Evolutionary conservation across 441 rosid genomes (phyloP).

Genomic region (Mallotus repandus): DNA sequence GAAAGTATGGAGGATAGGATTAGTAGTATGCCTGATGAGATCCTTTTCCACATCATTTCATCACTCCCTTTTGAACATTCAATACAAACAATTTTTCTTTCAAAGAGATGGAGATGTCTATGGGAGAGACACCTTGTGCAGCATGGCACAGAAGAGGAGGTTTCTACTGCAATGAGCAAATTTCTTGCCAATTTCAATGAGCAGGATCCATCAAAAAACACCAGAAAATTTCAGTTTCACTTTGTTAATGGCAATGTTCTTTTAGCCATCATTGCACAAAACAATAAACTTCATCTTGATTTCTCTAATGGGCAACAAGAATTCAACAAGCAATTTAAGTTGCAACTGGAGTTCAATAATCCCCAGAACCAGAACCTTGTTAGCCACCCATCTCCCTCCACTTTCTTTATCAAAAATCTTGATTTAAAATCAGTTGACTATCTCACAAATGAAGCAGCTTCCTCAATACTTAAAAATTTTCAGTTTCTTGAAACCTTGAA

Average conservation of each 20-base stretch:
- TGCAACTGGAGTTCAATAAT: conserved; percentile 38
- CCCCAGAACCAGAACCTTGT: neutral
- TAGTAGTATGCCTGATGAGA: conserved; percentile 52
- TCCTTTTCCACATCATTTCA: conserved; percentile 51
- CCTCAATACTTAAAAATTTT: too few species aligned
- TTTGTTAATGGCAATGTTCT: conserved; percentile 35
- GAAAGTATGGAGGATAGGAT: conserved; percentile 34
- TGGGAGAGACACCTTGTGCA: conserved; percentile 49
- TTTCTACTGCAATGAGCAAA: conserved; percentile 33
- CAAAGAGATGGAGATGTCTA: conserved; percentile 44
- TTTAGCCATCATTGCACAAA: conserved; percentile 41
- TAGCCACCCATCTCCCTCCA: too few species aligned
- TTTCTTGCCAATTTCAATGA: conserved; percentile 49
- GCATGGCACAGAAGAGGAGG: conserved; percentile 39
- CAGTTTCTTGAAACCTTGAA: too few species aligned
- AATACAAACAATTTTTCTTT: conserved; percentile 48
- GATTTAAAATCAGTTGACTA: too few species aligned
- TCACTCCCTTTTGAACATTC: conserved; percentile 59
- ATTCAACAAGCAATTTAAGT: conserved; percentile 20
- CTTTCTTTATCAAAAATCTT: too few species aligned
- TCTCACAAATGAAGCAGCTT: too few species aligned
- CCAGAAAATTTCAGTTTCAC: conserved; percentile 39
- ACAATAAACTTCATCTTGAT: conserved; percentile 37
- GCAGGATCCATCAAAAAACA: conserved; percentile 40
- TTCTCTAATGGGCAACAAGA: conserved; percentile 38